Conservation (phyloP, 2,329 filamentous ascomycete genomes). For the Arthrocladium fulminans region DNA sequence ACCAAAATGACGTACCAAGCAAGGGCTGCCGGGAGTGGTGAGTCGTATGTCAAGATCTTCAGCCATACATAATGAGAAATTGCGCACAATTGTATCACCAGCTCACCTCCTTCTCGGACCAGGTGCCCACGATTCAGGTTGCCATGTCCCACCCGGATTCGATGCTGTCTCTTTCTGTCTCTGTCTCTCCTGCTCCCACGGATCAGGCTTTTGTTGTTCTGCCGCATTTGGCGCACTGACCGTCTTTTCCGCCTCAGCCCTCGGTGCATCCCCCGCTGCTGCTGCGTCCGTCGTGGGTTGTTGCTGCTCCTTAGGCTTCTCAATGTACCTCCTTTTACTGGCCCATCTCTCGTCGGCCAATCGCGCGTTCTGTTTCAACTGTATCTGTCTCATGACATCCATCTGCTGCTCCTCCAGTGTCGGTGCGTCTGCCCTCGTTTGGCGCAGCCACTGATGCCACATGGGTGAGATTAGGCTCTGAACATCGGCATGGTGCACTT, state of each 20-base stretch:
- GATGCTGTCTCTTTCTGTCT: conserved; percentile 1
- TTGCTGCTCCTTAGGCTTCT: conserved; percentile 45
- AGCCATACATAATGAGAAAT: not conserved
- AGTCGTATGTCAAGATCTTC: not conserved
- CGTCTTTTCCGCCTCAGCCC: not conserved
- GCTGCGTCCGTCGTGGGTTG: no score
- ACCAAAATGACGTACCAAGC: not conserved
- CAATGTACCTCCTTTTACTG: conserved; percentile 49
- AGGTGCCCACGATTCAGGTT: conserved; percentile 7
- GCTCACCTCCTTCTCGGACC: not conserved
- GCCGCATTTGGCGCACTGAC: not conserved
- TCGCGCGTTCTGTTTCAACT: conserved; percentile 51
- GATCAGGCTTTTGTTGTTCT: not conserved
- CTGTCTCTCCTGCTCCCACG: conserved; percentile 7
- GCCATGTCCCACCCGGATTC: not conserved
- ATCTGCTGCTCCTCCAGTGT: conserved; percentile 50
- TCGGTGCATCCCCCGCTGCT: not conserved
- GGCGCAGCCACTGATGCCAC: conserved; percentile 62
- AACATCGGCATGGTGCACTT: conserved; percentile 50
- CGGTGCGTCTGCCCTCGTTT: conserved; percentile 49
- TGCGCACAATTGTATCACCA: not conserved
- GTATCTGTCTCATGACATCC: conserved; percentile 48
- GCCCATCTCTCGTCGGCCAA: conserved; percentile 55
- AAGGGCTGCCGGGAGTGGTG: no score
- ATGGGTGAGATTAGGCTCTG: conserved; percentile 47